Conservation (phyloP, 164 flowering plant genomes). For the Akebia trifoliata region DNA sequence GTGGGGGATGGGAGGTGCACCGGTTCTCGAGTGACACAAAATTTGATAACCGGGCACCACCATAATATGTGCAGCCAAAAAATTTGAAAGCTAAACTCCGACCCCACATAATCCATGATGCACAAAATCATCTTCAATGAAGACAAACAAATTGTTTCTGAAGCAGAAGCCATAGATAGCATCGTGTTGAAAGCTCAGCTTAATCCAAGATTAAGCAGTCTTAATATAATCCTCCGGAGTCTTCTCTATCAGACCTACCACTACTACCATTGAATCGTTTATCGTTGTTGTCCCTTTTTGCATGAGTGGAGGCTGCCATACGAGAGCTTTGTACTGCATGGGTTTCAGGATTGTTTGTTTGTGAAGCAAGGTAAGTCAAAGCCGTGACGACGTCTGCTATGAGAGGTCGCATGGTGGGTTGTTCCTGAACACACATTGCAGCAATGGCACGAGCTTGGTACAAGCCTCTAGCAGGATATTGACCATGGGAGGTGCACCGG, state of each 20-base stretch:
- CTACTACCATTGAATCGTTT: conserved; percentile 16
- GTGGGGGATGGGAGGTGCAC: conserved; percentile 5
- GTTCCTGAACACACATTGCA: conserved; percentile 92
- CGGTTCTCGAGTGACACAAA: conserved; percentile 24
- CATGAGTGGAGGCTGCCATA: conserved; percentile 34
- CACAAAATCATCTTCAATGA: not conserved
- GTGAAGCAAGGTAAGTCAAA: conserved; percentile 65
- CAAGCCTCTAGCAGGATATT: conserved; percentile 29
- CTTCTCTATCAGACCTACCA: conserved; percentile 14
- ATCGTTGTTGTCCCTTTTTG: conserved; percentile 25
- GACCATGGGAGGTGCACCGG: conserved; percentile 13
- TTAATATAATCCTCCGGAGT: conserved; percentile 14
- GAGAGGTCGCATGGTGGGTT: conserved; percentile 74
- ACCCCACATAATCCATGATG: not conserved
- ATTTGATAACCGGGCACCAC: conserved; percentile 16
- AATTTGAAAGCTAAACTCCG: conserved; percentile 4
- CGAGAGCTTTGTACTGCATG: conserved; percentile 42
- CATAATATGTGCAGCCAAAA: conserved; percentile 11
- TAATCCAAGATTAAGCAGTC: not conserved
- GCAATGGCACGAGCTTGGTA: conserved; percentile 93
- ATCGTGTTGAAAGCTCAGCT: no score
- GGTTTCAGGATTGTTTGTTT: conserved; percentile 43
- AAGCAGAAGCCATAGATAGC: no score
- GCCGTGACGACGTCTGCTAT: conserved; percentile 91
- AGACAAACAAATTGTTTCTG: no score